Percentiles rank a stretch among this genome's conserved stretches.
These are phyloP conservation scores for Capniomyces stellatus DNA, from an alignment of 371 early-diverging fungal genomes.

Conservation along the genomic window DNA sequence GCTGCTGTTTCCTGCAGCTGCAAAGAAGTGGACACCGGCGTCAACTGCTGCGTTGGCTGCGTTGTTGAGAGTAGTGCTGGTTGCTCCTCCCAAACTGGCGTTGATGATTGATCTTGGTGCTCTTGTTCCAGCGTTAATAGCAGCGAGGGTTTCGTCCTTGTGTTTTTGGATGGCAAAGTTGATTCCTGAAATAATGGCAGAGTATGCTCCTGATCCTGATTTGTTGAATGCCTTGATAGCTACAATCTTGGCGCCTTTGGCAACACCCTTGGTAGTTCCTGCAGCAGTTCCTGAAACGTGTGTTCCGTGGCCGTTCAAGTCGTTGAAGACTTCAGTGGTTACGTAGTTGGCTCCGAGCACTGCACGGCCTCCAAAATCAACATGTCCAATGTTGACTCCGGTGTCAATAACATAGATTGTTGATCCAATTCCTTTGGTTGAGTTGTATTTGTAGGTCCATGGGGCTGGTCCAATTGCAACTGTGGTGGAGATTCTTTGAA, in stretches of 20 bases:
- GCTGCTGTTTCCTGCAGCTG: slow-evolving; percentile 2
- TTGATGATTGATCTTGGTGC: slow-evolving; percentile 84
- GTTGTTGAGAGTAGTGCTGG: slow-evolving; percentile 50
- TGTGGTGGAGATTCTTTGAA: slow-evolving; percentile 69
- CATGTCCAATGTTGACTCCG: slow-evolving; percentile 65
- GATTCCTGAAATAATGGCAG: slow-evolving; percentile 57
- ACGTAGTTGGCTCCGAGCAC: slow-evolving; percentile 61
- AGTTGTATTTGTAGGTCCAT: slow-evolving; percentile 53
- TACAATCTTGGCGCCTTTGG: slow-evolving; percentile 74
- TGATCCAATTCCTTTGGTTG: slow-evolving; percentile 56
- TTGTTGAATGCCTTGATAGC: slow-evolving; percentile 85
- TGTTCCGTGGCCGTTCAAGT: slow-evolving; percentile 80
- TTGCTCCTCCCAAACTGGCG: slow-evolving; percentile 80
- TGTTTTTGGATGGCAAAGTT: slow-evolving; percentile 42
- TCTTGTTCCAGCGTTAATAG: slow-evolving; percentile 26
- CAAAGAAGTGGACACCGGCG: background rate
- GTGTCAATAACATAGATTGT: slow-evolving; percentile 86
- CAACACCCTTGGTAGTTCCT: slow-evolving; percentile 73
- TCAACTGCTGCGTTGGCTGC: slow-evolving; percentile 36
- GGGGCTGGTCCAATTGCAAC: slow-evolving; percentile 36
- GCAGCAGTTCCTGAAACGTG: slow-evolving; percentile 93
- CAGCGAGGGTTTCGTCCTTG: slow-evolving; percentile 22
- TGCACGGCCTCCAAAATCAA: slow-evolving; percentile 80
- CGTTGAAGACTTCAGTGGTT: slow-evolving; percentile 47
- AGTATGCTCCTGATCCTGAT: slow-evolving; percentile 66